phyloP scores from a whole-genome alignment of 495 filamentous ascomycete species.

The Jackrogersella minutella region DNA sequence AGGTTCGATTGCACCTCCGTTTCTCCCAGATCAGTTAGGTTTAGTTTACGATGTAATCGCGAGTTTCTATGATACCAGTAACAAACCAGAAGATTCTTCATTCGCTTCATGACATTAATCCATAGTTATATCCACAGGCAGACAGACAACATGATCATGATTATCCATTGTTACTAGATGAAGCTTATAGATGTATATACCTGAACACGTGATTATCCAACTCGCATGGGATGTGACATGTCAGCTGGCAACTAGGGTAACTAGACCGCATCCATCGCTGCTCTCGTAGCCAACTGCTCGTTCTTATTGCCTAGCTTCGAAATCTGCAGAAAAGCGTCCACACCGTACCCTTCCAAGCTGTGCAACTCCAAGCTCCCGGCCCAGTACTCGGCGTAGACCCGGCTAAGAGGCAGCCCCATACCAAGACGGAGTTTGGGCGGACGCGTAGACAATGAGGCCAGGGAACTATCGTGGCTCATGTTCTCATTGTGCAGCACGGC shows the following conservation, averaged over 20 bases:
- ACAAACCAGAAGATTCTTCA: slow-evolving; percentile 12
- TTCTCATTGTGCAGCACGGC: slow-evolving; percentile 71
- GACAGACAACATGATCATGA: too few species aligned
- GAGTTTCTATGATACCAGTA: slow-evolving; percentile 47
- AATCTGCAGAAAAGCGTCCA: slow-evolving; percentile 97
- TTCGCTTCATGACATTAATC: slow-evolving; percentile 7
- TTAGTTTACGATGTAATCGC: slow-evolving; percentile 48
- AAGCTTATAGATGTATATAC: neutral
- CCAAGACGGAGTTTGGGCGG: slow-evolving; percentile 89
- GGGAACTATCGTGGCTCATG: slow-evolving; percentile 62
- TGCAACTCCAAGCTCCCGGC: slow-evolving; percentile 92
- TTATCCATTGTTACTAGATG: too few species aligned
- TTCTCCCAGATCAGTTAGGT: slow-evolving; percentile 45
- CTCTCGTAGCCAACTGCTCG: slow-evolving; percentile 89
- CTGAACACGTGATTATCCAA: neutral
- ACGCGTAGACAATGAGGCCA: slow-evolving; percentile 78
- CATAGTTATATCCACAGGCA: neutral
- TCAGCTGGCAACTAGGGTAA: neutral
- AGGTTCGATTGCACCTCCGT: slow-evolving; percentile 27
- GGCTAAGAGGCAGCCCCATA: slow-evolving; percentile 92
- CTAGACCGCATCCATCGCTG: slow-evolving; percentile 88
- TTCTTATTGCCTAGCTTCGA: slow-evolving; percentile 98
- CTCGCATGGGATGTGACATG: neutral
- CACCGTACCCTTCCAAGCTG: slow-evolving; percentile 93
- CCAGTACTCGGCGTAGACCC: slow-evolving; percentile 99